Evolutionary conservation across 2,329 filamentous ascomycete genomes (phyloP).

Genomic region (Diaporthe citriasiana): DNA sequence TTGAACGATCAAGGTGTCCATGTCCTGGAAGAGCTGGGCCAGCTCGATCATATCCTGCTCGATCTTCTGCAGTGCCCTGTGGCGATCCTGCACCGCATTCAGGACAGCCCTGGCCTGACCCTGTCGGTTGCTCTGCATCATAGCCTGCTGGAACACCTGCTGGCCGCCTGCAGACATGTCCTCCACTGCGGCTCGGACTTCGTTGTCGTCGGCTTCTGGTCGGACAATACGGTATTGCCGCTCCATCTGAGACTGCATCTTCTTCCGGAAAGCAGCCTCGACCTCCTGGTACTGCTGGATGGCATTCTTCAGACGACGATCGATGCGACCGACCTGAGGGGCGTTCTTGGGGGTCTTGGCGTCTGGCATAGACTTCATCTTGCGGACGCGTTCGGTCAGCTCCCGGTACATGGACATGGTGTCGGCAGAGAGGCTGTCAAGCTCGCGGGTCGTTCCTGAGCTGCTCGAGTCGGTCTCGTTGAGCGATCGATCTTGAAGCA

Average conservation of each 20-base stretch:
- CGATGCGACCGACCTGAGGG: constrained; percentile 84
- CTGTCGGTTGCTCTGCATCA: constrained; percentile 84
- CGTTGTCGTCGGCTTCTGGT: constrained; percentile 82
- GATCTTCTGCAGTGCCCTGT: constrained; percentile 91
- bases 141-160: constrained; percentile 89
- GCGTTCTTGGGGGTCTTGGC: constrained; percentile 80
- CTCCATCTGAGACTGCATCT: constrained; percentile 85
- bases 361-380: constrained; percentile 85
- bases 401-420: constrained; percentile 88
- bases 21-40: constrained; percentile 88
- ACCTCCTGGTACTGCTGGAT: constrained; percentile 86
- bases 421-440: constrained; percentile 81
- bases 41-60: constrained; percentile 91
- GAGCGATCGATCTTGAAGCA: constrained; percentile 79
- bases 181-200: constrained; percentile 84
- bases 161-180: constrained; percentile 76
- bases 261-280: constrained; percentile 84
- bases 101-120: constrained; percentile 86
- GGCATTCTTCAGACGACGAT: constrained; percentile 83
- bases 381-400: constrained; percentile 83
- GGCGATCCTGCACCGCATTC: constrained; percentile 84
- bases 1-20: constrained; percentile 87
- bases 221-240: constrained; percentile 92
- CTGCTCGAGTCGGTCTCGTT: constrained; percentile 80
- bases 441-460: constrained; percentile 75